Evolutionary conservation across 1,139 yeast species (phyloP), one percentile per base, ranked within the genome.

Genomic region (Candida mesenterica): DNA sequence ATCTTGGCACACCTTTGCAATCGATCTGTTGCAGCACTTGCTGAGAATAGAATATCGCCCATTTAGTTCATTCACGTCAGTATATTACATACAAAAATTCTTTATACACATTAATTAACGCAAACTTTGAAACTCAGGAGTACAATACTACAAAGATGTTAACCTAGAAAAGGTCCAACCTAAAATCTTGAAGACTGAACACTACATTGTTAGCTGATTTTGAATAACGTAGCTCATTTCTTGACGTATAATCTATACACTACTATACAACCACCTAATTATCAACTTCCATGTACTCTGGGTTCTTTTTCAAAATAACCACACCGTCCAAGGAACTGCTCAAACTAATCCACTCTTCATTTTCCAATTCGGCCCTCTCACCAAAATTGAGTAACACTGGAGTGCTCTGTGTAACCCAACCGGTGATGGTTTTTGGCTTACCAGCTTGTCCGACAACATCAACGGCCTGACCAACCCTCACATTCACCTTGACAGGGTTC

Each of bases 401-500:
- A 0, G 98, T 92, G 5, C 95, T 86, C 57, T 94, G 98, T 1
- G 99, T 94, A 16, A 92, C 97, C 98, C 98, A 94, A 28, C 98
- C 98, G 4, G 98, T 94, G 34, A 94, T 94, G 17, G 97, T 90
- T 69, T 92, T 92, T 28, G 98, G 98, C 53, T 88, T 88, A 68
- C 99, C 98, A 0, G 97, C 98, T 62, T 90, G 97, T 24, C 98
- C 98, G 43, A 94, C 97, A 30, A 90, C 88, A 59, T 94, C 98
- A 31, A 94, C 98, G 4, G 98, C 97, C 67, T 92, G 97, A 46
- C 98, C 98, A 26, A 94, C 97, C 56, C 98, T 79, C 6, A 92
- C 98, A 51, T 89, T 92, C 9, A 92, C 97, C 69, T 92, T 92
- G 47, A 92, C 67, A 23, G 97, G 97, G 41, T 71, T 70, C 57